Conservation (phyloP, 148 eudicot species). For the Suaeda aralocaspica region DNA sequence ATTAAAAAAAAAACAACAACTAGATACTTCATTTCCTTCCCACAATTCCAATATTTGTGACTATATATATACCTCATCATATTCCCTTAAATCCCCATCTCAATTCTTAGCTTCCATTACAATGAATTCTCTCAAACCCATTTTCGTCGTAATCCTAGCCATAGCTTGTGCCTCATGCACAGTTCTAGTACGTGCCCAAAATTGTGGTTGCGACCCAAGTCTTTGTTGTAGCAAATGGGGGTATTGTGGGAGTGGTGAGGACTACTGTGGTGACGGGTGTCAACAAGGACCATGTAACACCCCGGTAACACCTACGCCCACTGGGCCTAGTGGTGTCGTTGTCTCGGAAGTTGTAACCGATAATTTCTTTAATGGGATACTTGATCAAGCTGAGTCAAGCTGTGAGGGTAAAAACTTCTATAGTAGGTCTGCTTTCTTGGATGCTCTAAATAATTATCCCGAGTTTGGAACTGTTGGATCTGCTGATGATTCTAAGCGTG, state of each 20-base stretch:
- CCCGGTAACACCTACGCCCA: neutral
- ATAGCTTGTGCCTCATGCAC: neutral
- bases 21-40: neutral
- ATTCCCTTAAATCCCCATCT: neutral
- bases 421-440: slow-evolving; percentile 35
- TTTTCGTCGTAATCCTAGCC: neutral
- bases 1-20: neutral
- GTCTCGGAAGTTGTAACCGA: slow-evolving; percentile 41
- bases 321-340: slow-evolving; percentile 6
- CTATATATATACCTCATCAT: neutral
- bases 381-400: slow-evolving; percentile 30
- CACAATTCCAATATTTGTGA: neutral
- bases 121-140: neutral
- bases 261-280: slow-evolving; percentile 55
- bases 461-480: slow-evolving; percentile 47
- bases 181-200: slow-evolving; percentile 23
- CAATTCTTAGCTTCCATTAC: neutral
- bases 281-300: slow-evolving; percentile 35
- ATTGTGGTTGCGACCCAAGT: slow-evolving; percentile 38
- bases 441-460: slow-evolving; percentile 32
- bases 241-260: slow-evolving; percentile 42
- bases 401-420: slow-evolving; percentile 56
- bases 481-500: slow-evolving; percentile 44
- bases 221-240: slow-evolving; percentile 50
- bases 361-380: slow-evolving; percentile 42